Conservation (phyloP, 768 basidiomycete species). For the Hypholoma sublateritium region DNA sequence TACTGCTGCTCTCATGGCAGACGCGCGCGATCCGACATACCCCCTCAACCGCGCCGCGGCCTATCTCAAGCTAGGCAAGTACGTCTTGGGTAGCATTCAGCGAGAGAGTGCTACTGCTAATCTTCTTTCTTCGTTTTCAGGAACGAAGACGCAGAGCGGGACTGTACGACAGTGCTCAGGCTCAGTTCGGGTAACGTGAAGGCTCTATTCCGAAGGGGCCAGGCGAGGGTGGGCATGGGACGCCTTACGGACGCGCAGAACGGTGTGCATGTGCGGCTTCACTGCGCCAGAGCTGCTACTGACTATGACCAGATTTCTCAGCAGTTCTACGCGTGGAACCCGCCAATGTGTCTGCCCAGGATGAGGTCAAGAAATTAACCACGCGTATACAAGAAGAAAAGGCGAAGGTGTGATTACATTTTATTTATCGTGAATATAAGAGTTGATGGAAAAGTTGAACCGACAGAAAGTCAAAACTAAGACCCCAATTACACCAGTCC, state of each 20-base stretch:
- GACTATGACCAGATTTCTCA: constrained; percentile 52
- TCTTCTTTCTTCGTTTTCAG: constrained; percentile 36
- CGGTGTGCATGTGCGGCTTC: constrained; percentile 39
- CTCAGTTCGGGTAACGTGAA: constrained; percentile 68
- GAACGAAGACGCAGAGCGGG: constrained; percentile 76
- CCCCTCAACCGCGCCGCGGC: constrained; percentile 89
- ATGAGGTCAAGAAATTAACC: constrained; percentile 57
- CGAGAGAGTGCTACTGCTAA: not conserved
- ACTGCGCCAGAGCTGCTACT: not conserved
- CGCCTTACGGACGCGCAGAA: constrained; percentile 56
- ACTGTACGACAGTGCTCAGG: constrained; percentile 66
- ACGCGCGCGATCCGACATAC: constrained; percentile 71
- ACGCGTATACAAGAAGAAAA: constrained; percentile 36
- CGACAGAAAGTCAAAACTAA: constrained; percentile 25
- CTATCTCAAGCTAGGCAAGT: constrained; percentile 95
- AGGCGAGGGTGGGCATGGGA: constrained; percentile 62
- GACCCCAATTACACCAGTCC: not conserved
- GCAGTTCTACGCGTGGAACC: constrained; percentile 63
- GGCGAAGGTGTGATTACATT: constrained; percentile 27
- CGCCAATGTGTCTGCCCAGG: constrained; percentile 56
- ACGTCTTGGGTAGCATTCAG: constrained; percentile 38
- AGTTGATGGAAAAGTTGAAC: not conserved
- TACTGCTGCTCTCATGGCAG: constrained; percentile 73
- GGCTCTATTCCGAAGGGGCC: constrained; percentile 74
- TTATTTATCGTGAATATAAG: not conserved